Conservation (phyloP, 768 basidiomycete genomes). For the Phaeolepiota aurea region DNA sequence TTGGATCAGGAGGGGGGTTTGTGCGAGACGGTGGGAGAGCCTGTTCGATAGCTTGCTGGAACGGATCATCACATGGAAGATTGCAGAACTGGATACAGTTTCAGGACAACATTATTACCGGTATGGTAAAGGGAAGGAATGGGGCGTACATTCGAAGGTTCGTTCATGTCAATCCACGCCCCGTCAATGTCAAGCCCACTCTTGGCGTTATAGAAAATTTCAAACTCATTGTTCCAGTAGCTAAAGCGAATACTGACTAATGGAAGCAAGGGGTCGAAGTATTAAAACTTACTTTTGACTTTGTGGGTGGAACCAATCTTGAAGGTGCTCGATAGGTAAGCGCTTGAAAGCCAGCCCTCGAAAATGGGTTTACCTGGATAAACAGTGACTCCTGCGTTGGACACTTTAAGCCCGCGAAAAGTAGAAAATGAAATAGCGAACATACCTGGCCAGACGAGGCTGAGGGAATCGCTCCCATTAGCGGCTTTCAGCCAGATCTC, state of each 20-base stretch:
- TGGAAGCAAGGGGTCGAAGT: not conserved
- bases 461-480: constrained; percentile 49
- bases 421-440: no score
- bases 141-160: constrained; percentile 50
- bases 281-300: constrained; percentile 34
- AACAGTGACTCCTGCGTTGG: constrained; percentile 52
- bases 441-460: constrained; percentile 65
- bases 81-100: constrained; percentile 43
- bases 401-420: no score
- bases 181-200: constrained; percentile 61
- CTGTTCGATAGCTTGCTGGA: constrained; percentile 44
- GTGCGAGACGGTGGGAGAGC: constrained; percentile 46
- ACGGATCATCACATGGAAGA: constrained; percentile 53
- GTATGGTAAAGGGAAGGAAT: not conserved
- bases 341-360: not conserved
- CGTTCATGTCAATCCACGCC: constrained; percentile 74
- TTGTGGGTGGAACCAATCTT: constrained; percentile 58
- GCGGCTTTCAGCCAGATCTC: constrained; percentile 57
- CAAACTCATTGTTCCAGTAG: constrained; percentile 58
- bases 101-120: not conserved
- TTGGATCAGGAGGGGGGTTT: constrained; percentile 40
- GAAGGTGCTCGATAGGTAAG: not conserved
- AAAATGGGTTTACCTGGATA: constrained; percentile 33
- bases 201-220: constrained; percentile 41
- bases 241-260: constrained; percentile 16